These are phyloP conservation scores for Debaryomyces hansenii DNA, from an alignment of 805 yeast genomes.

Conservation along the genomic window DNA sequence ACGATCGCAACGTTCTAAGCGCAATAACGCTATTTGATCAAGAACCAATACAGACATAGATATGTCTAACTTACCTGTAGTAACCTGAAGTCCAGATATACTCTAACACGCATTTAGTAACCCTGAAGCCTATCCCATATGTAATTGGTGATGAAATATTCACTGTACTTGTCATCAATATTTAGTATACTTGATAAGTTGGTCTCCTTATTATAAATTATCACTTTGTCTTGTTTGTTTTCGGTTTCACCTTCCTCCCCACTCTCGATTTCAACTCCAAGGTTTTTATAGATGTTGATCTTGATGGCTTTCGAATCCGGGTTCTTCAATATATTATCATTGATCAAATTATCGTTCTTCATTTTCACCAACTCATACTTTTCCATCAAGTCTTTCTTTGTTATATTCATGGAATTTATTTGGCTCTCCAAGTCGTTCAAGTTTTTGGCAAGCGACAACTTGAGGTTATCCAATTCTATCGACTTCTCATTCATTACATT, in stretches of 20 bases:
- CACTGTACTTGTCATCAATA: conserved; percentile 56
- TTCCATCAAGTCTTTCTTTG: conserved; percentile 35
- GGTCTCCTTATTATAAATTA: conserved; percentile 49
- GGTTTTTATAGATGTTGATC: conserved; percentile 56
- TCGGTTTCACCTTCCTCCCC: conserved; percentile 13
- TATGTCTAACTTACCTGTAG: too few species aligned
- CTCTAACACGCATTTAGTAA: neutral
- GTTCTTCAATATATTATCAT: conserved; percentile 31
- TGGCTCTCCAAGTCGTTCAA: conserved; percentile 49
- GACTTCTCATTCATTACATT: conserved; percentile 26
- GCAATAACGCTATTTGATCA: too few species aligned
- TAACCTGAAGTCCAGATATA: too few species aligned
- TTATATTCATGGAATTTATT: conserved; percentile 33
- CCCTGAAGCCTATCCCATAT: conserved; percentile 62
- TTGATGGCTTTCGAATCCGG: conserved; percentile 50
- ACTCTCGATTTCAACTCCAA: conserved; percentile 55
- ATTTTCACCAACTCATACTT: conserved; percentile 37
- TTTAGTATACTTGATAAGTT: conserved; percentile 51
- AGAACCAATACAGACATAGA: too few species aligned
- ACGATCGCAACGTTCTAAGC: too few species aligned
- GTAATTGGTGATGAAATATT: conserved; percentile 69
- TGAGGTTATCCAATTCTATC: conserved; percentile 42
- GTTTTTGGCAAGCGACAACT: conserved; percentile 52
- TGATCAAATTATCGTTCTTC: conserved; percentile 27
- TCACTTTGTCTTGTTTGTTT: conserved; percentile 34